Conservation (phyloP, 148 eudicot genomes). For the Camellia japonica region DNA sequence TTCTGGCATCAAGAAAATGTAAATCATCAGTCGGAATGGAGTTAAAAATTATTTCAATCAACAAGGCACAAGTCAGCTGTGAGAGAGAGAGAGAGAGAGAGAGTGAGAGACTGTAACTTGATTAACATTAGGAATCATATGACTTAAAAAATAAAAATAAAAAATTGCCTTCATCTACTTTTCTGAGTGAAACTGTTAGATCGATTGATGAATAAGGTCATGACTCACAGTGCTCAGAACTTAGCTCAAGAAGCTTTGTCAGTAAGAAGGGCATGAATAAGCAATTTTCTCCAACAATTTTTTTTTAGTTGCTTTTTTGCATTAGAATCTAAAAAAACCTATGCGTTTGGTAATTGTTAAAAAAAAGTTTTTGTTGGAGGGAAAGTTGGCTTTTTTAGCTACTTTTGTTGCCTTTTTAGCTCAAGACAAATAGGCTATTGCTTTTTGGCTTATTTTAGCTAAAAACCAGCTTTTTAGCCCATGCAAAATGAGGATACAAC, state of each 20-base stretch:
- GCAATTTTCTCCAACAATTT: neutral
- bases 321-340: too few species aligned
- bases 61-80: neutral
- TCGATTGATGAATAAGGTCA: neutral
- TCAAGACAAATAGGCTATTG: too few species aligned
- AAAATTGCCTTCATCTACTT: neutral
- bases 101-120: neutral
- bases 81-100: too few species aligned
- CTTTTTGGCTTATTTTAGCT: too few species aligned
- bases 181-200: neutral
- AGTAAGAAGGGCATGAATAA: neutral
- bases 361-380: too few species aligned
- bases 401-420: too few species aligned
- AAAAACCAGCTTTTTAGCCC: too few species aligned
- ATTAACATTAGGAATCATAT: neutral
- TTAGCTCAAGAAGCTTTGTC: neutral
- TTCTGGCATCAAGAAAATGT: constrained; percentile 43
- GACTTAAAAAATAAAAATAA: too few species aligned
- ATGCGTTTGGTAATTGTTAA: too few species aligned
- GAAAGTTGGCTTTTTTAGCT: too few species aligned
- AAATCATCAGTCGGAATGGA: neutral
- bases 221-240: neutral
- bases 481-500: neutral
- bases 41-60: neutral
- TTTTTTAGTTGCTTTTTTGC: too few species aligned